Percentiles rank a stretch among this genome's conserved stretches.
phyloP scores from a whole-genome alignment of 768 basidiomycete genomes.

The Rhodotorula sphaerocarpa region DNA sequence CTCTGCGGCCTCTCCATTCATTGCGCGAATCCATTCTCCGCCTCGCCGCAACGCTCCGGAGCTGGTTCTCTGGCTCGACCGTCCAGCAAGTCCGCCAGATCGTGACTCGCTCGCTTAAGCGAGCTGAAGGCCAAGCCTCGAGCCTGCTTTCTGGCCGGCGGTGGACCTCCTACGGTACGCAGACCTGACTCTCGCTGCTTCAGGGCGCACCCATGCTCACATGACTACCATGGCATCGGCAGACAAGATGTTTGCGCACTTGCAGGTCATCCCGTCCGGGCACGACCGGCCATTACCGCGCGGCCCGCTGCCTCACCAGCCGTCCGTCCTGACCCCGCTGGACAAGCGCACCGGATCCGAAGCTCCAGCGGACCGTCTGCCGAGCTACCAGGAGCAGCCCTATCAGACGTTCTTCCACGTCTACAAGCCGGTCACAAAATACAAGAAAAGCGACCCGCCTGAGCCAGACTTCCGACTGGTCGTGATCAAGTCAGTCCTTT shows the following conservation, averaged over 20 bases:
- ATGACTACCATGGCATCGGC: not conserved
- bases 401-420: slow-evolving; percentile 81
- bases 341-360: slow-evolving; percentile 7
- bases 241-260: slow-evolving; percentile 62
- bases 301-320: slow-evolving; percentile 41
- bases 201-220: too few species aligned
- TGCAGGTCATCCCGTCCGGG: slow-evolving; percentile 67
- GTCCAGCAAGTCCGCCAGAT: slow-evolving; percentile 7
- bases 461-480: slow-evolving; percentile 78
- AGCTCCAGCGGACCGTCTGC: slow-evolving; percentile 1
- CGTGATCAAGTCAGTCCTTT: slow-evolving; percentile 63
- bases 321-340: slow-evolving; percentile 39
- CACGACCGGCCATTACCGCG: slow-evolving; percentile 43
- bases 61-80: not conserved
- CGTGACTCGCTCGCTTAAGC: slow-evolving; percentile 9
- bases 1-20: slow-evolving; percentile 43
- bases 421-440: slow-evolving; percentile 82
- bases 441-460: slow-evolving; percentile 65
- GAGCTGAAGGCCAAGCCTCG: slow-evolving; percentile 3
- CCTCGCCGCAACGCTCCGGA: slow-evolving; percentile 43
- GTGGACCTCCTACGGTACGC: slow-evolving; percentile 28
- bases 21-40: slow-evolving; percentile 40
- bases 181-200: too few species aligned
- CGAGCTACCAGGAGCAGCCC: slow-evolving; percentile 47
- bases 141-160: slow-evolving; percentile 26